A percentile compares a stretch with the other conserved stretches of the same genome.
These are phyloP conservation scores for Metschnikowia kunwiensis DNA, from an alignment of 805 yeast genomes.

Conservation along the genomic window DNA sequence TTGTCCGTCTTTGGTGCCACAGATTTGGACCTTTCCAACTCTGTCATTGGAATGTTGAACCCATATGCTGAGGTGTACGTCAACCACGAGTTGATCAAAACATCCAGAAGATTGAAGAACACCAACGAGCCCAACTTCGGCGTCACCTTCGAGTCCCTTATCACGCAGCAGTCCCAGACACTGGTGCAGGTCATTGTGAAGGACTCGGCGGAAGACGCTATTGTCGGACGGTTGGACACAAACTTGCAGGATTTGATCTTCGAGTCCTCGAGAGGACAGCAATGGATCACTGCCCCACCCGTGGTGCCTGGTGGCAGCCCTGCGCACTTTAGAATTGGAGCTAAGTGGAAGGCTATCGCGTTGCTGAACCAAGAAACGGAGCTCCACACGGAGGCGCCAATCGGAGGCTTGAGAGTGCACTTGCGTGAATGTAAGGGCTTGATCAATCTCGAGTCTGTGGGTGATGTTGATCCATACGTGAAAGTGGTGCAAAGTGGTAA, in stretches of 20 bases:
- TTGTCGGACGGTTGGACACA: conserved; percentile 53
- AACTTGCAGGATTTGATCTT: conserved; percentile 54
- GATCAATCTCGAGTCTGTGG: conserved; percentile 59
- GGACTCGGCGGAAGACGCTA: conserved; percentile 54
- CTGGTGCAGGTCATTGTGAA: conserved; percentile 54
- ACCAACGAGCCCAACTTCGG: conserved; percentile 75
- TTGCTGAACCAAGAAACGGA: conserved; percentile 47
- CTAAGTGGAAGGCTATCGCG: conserved; percentile 70
- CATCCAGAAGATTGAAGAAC: conserved; percentile 59
- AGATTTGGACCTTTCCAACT: conserved; percentile 50
- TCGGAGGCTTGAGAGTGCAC: conserved; percentile 65
- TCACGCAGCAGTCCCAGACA: conserved; percentile 59
- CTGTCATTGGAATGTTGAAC: conserved; percentile 52
- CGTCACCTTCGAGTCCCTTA: conserved; percentile 56
- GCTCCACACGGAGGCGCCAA: conserved; percentile 50
- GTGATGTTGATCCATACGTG: conserved; percentile 74
- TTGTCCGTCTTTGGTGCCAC: conserved; percentile 58
- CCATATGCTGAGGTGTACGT: conserved; percentile 68
- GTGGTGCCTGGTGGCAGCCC: conserved; percentile 36
- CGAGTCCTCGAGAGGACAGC: conserved; percentile 48
- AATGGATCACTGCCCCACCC: conserved; percentile 49
- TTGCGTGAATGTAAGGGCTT: conserved; percentile 52
- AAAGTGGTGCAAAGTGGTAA: conserved; percentile 57
- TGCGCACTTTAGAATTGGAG: conserved; percentile 47
- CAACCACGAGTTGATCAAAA: conserved; percentile 53